Evolutionary conservation across 306 rosid genomes (phyloP).

Genomic region (Echinosophora koreensis): DNA sequence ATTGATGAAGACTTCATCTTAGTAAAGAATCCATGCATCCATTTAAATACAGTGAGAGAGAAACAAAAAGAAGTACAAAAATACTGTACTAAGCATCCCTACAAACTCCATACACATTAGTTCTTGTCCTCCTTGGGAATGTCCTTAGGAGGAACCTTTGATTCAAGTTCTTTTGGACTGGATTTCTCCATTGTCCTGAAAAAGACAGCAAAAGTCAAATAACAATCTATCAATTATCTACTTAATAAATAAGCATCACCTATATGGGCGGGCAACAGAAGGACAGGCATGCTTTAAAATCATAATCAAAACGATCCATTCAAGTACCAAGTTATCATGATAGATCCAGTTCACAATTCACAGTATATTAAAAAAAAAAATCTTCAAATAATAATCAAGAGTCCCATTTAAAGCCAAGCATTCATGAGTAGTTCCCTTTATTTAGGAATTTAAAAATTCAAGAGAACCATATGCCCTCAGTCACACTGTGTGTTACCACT

Average conservation of each 20-base stretch:
- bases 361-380: too few species aligned
- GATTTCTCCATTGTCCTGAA: constrained; percentile 54
- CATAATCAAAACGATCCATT: background rate
- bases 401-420: constrained; percentile 6
- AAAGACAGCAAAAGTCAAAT: constrained; percentile 36
- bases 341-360: background rate
- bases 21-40: background rate
- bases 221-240: constrained; percentile 21
- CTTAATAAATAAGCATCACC: background rate
- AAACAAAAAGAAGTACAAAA: constrained; percentile 26
- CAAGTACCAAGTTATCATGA: background rate
- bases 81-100: constrained; percentile 10
- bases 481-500: background rate
- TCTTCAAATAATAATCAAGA: background rate
- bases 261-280: background rate
- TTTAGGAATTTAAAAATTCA: too few species aligned
- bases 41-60: constrained; percentile 10
- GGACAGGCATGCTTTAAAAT: background rate
- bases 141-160: constrained; percentile 57
- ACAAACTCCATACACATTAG: constrained; percentile 39
- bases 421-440: too few species aligned
- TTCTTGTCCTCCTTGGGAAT: constrained; percentile 54
- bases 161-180: constrained; percentile 51
- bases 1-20: background rate
- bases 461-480: too few species aligned